A percentile compares a stretch with the other conserved stretches of the same genome.
Conservation (phyloP, 2,329 filamentous ascomycete species). For the Cytospora paraplurivora region DNA sequence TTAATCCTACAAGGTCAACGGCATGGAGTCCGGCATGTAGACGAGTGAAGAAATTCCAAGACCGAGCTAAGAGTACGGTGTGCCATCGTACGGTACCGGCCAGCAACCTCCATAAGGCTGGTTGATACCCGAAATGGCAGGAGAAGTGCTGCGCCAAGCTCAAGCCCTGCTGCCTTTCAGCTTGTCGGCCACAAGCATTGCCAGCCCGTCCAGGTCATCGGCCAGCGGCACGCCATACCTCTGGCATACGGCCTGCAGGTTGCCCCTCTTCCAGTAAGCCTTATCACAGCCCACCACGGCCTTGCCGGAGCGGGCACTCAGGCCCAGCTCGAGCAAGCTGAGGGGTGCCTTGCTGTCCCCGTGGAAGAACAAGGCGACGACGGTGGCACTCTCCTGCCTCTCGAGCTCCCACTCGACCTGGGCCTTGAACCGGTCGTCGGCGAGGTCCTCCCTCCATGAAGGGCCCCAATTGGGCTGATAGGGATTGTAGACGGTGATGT, state of each 20-base stretch:
- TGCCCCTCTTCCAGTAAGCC: conserved; percentile 60
- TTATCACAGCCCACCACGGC: conserved; percentile 55
- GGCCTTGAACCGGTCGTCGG: conserved; percentile 45
- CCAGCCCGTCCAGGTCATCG: conserved; percentile 45
- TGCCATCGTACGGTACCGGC: too few relatives aligned
- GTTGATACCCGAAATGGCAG: not conserved
- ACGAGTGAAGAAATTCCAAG: not conserved
- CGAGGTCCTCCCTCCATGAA: conserved; percentile 53
- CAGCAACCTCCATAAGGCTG: not conserved
- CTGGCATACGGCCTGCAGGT: conserved; percentile 60
- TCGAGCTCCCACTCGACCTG: conserved; percentile 66
- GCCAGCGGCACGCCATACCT: conserved; percentile 49
- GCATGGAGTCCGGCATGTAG: conserved; percentile 6
- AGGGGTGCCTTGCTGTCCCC: conserved; percentile 55
- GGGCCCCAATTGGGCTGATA: conserved; percentile 58
- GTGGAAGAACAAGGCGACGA: conserved; percentile 61
- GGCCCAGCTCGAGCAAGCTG: conserved; percentile 62
- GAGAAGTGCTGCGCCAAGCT: not conserved
- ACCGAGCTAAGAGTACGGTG: not conserved
- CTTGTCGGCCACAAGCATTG: not conserved
- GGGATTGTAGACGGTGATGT: conserved; percentile 60
- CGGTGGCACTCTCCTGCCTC: conserved; percentile 53
- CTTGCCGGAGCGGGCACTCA: conserved; percentile 48
- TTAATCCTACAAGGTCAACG: conserved; percentile 17
- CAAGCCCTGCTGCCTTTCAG: conserved; percentile 12